Percentiles rank a stretch among this genome's conserved stretches.
These are phyloP conservation scores for Fusarium avenaceum DNA, from an alignment of 2,329 filamentous ascomycete genomes.

Conservation along the genomic window DNA sequence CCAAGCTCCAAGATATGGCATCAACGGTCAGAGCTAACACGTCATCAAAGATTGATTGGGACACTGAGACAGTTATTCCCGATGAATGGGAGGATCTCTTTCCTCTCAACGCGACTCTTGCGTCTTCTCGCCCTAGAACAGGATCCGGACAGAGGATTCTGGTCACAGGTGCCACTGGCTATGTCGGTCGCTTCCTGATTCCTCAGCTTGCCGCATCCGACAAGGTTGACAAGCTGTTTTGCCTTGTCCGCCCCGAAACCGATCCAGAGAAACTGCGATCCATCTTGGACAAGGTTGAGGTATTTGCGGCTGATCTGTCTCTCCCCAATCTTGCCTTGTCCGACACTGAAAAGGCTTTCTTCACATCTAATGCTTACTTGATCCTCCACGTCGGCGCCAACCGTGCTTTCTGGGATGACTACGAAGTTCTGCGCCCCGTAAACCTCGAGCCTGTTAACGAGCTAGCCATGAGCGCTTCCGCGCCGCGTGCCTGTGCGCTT, in stretches of 20 bases:
- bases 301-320: background rate
- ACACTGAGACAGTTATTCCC: background rate
- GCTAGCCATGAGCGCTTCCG: background rate
- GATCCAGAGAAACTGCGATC: background rate
- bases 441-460: background rate
- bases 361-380: background rate
- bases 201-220: background rate
- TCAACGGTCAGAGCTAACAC: background rate
- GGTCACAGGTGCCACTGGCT: background rate
- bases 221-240: background rate
- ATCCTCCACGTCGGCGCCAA: slow-evolving; percentile 1
- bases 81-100: no score
- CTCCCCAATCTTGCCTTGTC: background rate
- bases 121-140: no score
- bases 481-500: background rate
- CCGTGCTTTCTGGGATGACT: slow-evolving; percentile 4
- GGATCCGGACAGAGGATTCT: background rate
- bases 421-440: background rate
- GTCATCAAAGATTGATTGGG: background rate
- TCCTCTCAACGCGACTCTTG: background rate
- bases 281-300: background rate
- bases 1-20: background rate
- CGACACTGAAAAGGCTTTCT: background rate
- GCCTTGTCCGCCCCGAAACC: background rate
- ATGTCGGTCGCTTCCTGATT: background rate